Percentiles rank a stretch among this genome's conserved stretches.
Evolutionary conservation across 2,329 filamentous ascomycete genomes (phyloP).

Genomic region (Hymenoscyphus fructigenus): DNA sequence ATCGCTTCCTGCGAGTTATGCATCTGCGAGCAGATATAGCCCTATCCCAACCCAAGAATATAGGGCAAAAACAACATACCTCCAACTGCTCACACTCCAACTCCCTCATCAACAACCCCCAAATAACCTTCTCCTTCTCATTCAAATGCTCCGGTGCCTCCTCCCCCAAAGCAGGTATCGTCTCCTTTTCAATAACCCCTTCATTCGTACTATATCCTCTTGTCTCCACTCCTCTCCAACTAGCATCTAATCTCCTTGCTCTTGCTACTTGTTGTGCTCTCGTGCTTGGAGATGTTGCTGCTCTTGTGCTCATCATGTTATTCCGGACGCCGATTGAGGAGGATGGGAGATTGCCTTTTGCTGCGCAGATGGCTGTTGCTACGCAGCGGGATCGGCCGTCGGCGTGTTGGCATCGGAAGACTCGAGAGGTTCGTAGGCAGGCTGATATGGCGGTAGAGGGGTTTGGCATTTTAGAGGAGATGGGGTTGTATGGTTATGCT

Average conservation of each 20-base stretch:
- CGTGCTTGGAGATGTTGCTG: neutral
- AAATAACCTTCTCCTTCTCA: constrained; percentile 58
- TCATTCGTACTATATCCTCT: constrained; percentile 18
- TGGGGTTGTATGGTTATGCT: neutral
- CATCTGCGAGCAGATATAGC: neutral
- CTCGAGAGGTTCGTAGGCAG: constrained; percentile 6
- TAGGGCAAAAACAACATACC: constrained; percentile 25
- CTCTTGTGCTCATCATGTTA: neutral
- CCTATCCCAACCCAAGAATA: neutral
- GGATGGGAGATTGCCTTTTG: neutral
- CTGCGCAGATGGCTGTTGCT: constrained; percentile 7
- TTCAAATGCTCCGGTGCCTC: constrained; percentile 51
- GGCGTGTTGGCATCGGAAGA: constrained; percentile 5
- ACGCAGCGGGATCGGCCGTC: neutral
- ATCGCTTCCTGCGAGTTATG: neutral
- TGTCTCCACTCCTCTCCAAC: constrained; percentile 2
- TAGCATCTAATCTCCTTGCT: neutral
- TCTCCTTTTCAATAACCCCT: constrained; percentile 21
- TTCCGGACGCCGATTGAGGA: neutral
- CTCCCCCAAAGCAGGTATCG: neutral
- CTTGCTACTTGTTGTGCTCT: constrained; percentile 1
- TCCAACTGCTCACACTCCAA: constrained; percentile 36
- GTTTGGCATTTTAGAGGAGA: neutral
- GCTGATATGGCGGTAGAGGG: constrained; percentile 4
- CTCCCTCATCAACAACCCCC: constrained; percentile 43